phyloP scores from a whole-genome alignment of 179 eudicot genomes.

The Patellifolia procumbens region DNA sequence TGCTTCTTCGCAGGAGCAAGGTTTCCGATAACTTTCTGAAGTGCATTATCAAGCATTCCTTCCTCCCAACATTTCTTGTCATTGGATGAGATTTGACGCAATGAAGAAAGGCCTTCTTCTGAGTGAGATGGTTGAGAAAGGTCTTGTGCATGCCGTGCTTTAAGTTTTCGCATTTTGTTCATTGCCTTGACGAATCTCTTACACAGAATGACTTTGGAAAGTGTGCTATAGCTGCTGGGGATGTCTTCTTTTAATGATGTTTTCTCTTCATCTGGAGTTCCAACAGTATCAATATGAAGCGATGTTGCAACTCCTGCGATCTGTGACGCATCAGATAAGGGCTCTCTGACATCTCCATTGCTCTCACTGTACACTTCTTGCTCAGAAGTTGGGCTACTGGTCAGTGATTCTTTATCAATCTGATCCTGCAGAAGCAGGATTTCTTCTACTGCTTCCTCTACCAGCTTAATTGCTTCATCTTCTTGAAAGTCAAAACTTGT shows the following conservation, averaged over 20 bases:
- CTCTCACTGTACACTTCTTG: slow-evolving; percentile 10
- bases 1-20: slow-evolving; percentile 75
- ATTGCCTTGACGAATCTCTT: slow-evolving; percentile 78
- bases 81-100: slow-evolving; percentile 46
- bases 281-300: not conserved
- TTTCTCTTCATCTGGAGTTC: slow-evolving; percentile 22
- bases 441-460: slow-evolving; percentile 67
- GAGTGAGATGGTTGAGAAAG: slow-evolving; percentile 28
- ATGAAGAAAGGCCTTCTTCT: slow-evolving; percentile 43
- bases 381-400: slow-evolving; percentile 40
- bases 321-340: slow-evolving; percentile 4
- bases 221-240: slow-evolving; percentile 52
- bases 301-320: slow-evolving; percentile 12
- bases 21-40: slow-evolving; percentile 70
- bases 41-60: slow-evolving; percentile 87
- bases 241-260: slow-evolving; percentile 25
- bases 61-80: slow-evolving; percentile 71
- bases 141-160: slow-evolving; percentile 28
- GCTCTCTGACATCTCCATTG: slow-evolving; percentile 10
- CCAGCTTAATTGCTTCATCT: slow-evolving; percentile 64
- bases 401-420: slow-evolving; percentile 43
- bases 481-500: slow-evolving; percentile 38
- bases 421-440: slow-evolving; percentile 58
- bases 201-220: slow-evolving; percentile 59
- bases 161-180: slow-evolving; percentile 58